Evolutionary conservation across 352 stramenopile genomes (phyloP).

Genomic region (Pythium phragmiticola): DNA sequence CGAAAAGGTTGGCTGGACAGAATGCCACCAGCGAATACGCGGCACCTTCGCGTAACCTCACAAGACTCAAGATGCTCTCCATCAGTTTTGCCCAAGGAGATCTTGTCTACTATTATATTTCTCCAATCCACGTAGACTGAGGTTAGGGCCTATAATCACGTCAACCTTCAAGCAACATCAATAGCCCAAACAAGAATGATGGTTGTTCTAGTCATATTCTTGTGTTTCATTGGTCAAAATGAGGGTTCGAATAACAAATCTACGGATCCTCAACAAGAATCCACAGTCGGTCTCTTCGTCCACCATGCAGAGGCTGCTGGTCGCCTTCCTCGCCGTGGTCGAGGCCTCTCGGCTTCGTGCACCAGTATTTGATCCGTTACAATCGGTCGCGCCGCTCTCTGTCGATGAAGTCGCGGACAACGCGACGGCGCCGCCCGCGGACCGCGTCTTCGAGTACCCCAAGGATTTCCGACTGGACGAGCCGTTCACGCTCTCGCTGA

Average conservation of each 20-base stretch:
- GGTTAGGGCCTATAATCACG: slow-evolving; percentile 9
- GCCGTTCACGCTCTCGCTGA: slow-evolving; percentile 30
- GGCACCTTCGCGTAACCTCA: slow-evolving; percentile 25
- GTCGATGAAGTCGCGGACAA: background rate
- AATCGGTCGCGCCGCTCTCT: background rate
- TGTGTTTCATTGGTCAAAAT: slow-evolving; percentile 10
- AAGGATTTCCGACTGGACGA: slow-evolving; percentile 30
- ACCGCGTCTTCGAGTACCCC: slow-evolving; percentile 28
- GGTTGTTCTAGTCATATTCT: background rate
- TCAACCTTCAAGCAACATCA: slow-evolving; percentile 24
- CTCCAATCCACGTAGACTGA: slow-evolving; percentile 21
- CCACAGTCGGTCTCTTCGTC: background rate
- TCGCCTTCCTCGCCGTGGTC: background rate
- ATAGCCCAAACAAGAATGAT: slow-evolving; percentile 17
- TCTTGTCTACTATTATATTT: slow-evolving; percentile 13
- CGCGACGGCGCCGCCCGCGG: slow-evolving; percentile 4
- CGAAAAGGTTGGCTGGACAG: slow-evolving; percentile 29
- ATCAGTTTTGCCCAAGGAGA: background rate
- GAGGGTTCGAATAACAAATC: background rate
- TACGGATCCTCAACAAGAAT: slow-evolving; percentile 4
- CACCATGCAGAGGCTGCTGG: background rate
- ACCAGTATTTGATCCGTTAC: slow-evolving; percentile 12
- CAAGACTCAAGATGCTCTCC: background rate
- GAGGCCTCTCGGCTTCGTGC: background rate
- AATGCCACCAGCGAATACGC: slow-evolving; percentile 32